Evolutionary conservation across 192 early-diverging fungal genomes (phyloP).

Genomic region (Allomyces javanicus): DNA sequence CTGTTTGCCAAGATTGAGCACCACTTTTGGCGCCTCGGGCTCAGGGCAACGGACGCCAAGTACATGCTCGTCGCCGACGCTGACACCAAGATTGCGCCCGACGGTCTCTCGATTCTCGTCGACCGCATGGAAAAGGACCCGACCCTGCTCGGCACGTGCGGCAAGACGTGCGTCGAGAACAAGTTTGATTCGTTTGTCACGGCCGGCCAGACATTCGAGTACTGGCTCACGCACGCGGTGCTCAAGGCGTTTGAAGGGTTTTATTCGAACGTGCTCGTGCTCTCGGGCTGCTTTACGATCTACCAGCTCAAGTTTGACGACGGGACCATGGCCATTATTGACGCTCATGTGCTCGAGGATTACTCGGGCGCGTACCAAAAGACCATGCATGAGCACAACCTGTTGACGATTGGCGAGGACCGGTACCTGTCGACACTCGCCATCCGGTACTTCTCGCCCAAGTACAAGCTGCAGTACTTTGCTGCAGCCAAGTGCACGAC

Average conservation of each 20-base stretch:
- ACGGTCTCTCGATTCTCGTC: no score
- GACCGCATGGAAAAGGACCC: no score
- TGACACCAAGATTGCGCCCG: no score
- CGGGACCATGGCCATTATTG: background rate
- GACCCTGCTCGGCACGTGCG: no score
- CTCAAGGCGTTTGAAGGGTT: constrained; percentile 3
- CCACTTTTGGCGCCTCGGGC: no score
- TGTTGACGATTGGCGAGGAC: background rate
- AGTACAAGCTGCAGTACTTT: background rate
- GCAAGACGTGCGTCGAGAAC: no score
- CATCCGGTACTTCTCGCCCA: background rate
- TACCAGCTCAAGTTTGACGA: background rate
- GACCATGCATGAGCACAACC: constrained; percentile 5
- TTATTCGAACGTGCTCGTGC: background rate
- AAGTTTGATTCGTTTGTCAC: no score
- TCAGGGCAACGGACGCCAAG: no score
- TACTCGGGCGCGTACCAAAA: constrained; percentile 1
- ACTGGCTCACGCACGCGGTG: constrained; percentile 2
- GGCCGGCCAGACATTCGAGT: no score
- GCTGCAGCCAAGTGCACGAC: constrained; percentile 4
- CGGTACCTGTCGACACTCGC: background rate
- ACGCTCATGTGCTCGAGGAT: constrained; percentile 2
- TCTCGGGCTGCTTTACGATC: constrained; percentile 5
- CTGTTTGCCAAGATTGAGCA: no score
- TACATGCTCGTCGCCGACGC: no score